A percentile compares a stretch with the other conserved stretches of the same genome.
phyloP scores from a whole-genome alignment of 2,329 filamentous ascomycete species.

The Cercospora citrullina region DNA sequence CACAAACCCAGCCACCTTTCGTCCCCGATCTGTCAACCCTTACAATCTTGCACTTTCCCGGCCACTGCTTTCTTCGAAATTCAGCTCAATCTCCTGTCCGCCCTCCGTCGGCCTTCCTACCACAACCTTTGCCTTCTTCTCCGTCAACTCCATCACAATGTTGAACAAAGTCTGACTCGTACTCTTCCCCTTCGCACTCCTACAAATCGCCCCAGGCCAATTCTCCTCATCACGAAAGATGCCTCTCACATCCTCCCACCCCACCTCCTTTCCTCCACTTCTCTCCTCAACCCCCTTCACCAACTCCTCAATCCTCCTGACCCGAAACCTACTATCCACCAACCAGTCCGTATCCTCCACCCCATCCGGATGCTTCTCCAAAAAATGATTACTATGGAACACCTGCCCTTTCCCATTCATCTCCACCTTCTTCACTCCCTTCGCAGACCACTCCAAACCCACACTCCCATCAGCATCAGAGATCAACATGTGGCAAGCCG shows the following conservation, averaged over 20 bases:
- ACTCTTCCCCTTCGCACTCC: constrained; percentile 29
- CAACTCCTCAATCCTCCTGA: constrained; percentile 42
- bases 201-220: constrained; percentile 42
- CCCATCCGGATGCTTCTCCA: constrained; percentile 40
- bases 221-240: constrained; percentile 46
- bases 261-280: constrained; percentile 1
- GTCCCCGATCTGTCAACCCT: neutral
- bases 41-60: neutral
- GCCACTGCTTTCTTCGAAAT: neutral
- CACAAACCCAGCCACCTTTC: neutral
- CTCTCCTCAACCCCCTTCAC: constrained; percentile 23
- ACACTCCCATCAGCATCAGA: constrained; percentile 50
- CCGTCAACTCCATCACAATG: constrained; percentile 42
- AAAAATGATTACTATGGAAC: constrained; percentile 49
- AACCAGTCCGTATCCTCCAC: constrained; percentile 47
- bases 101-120: constrained; percentile 38
- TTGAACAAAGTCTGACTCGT: constrained; percentile 41
- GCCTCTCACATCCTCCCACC: constrained; percentile 22
- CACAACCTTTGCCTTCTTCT: constrained; percentile 33
- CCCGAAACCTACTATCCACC: constrained; percentile 43
- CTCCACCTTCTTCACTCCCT: constrained; percentile 37
- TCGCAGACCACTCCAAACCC: constrained; percentile 53
- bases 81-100: constrained; percentile 27
- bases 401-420: constrained; percentile 41
- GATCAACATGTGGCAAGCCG: constrained; percentile 56